Base-by-base conservation (phyloP, 202 grass and related monocot genomes). In the Eragrostis tef region DNA sequence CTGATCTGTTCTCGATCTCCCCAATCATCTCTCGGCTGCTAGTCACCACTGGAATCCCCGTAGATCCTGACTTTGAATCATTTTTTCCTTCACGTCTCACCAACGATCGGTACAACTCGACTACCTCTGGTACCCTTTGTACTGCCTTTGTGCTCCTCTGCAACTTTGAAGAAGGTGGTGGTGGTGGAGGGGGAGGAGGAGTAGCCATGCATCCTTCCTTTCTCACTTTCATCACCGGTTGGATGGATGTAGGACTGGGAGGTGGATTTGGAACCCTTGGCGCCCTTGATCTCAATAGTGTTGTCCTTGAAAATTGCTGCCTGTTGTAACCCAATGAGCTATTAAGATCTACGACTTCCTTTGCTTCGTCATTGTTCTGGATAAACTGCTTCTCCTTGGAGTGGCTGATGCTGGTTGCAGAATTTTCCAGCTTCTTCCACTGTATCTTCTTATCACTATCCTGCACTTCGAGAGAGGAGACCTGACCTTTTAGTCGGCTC, bases 1-100 rank as follows among this genome's bases (percentile, higher is more conserved):
- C 79, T 48, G 96, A 99, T 93, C 68, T 89, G 74, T 99, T 99
- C 83, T 96, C 96, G 29, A 99, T 99, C 87, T 99, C 96, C 7
- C 93, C 96, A 45, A 99, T 99, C 96, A 99, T 99, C 56, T 93
- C 93, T 71, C 90, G 86, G 75, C 74, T 84, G 75, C 87, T 96
- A 31, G 68, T 64, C 41, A 71, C 83, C 42, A 70, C 77, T 60
- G 93, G 96, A 86, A 83, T 87, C 84, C 64, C 89, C 9, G 81
- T 22, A 66, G 79, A 60, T 80, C 89, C 96, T 24, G 89, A 54
- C 84, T 87, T 96, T 20, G 49, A 71, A 67, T 99, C 93, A 2
- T 79, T 64, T 88, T 92, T 99, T 11, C 87, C 90, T 92, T 96
- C 96, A 85, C 89, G 91, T 57, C 89, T 89, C 43, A 90, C 90